Percentiles rank a stretch among this genome's conserved stretches.
These are phyloP conservation scores for Xylaria sp. DNA, from an alignment of 2,329 filamentous ascomycete species.

Conservation along the genomic window DNA sequence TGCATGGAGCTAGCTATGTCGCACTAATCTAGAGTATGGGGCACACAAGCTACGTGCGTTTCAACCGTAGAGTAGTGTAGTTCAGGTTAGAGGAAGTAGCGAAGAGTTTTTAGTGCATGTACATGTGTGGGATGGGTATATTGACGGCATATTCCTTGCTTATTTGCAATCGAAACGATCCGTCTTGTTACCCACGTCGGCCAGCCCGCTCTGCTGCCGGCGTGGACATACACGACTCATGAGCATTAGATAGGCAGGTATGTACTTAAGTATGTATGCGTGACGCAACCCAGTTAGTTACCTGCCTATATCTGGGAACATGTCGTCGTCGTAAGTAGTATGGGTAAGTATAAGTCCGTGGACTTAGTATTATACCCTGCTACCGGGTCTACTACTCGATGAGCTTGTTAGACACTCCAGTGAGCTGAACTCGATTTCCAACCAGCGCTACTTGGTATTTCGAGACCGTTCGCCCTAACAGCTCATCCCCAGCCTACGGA, in stretches of 20 bases:
- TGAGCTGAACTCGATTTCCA: too few relatives aligned
- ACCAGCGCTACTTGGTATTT: too few relatives aligned
- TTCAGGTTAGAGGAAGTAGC: neutral
- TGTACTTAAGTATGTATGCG: neutral
- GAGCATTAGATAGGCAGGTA: neutral
- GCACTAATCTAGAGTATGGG: neutral
- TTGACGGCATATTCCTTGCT: neutral
- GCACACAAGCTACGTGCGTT: neutral
- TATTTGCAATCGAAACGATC: neutral
- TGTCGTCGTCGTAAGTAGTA: too few relatives aligned
- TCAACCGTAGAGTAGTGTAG: neutral
- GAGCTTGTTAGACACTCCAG: too few relatives aligned
- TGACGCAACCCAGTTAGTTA: too few relatives aligned
- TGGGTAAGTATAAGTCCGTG: too few relatives aligned
- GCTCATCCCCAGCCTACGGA: too few relatives aligned
- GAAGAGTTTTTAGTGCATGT: neutral
- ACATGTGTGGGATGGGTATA: neutral
- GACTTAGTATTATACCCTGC: too few relatives aligned
- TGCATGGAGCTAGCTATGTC: slow-evolving; percentile 4
- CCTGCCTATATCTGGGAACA: too few relatives aligned
- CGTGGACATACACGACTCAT: neutral
- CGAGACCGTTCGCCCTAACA: too few relatives aligned
- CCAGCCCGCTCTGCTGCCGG: neutral
- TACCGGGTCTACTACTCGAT: too few relatives aligned
- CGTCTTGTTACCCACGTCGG: neutral